These are phyloP conservation scores for Lithocarpus polystachyus DNA, from an alignment of 306 rosid species.

Conservation along the genomic window DNA sequence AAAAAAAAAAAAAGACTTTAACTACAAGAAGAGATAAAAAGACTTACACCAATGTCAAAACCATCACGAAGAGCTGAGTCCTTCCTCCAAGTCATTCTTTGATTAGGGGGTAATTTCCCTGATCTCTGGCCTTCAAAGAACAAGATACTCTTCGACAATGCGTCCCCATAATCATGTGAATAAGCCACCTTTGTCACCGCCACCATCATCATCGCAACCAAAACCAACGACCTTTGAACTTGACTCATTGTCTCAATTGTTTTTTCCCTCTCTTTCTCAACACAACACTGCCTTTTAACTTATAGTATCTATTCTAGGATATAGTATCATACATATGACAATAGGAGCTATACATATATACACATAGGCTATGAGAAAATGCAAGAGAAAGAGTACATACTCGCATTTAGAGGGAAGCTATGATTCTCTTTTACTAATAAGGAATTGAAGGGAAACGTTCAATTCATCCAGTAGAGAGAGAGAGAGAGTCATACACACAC, in stretches of 20 bases:
- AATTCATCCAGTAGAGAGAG: no score
- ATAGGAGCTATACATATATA: neutral
- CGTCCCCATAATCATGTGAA: slow-evolving; percentile 42
- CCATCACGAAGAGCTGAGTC: slow-evolving; percentile 51
- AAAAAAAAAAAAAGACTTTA: no score
- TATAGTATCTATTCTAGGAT: no score
- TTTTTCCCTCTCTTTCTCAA: neutral
- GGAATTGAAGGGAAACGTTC: no score
- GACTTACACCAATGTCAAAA: slow-evolving; percentile 13
- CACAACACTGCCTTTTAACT: neutral
- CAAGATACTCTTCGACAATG: slow-evolving; percentile 47
- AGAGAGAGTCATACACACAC: slow-evolving; percentile 2
- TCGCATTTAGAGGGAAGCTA: no score
- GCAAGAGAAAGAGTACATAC: no score
- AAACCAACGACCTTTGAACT: neutral
- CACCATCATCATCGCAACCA: neutral
- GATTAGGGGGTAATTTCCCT: slow-evolving; percentile 47
- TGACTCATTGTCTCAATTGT: neutral
- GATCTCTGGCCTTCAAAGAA: slow-evolving; percentile 63
- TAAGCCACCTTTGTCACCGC: slow-evolving; percentile 4
- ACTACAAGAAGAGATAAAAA: no score
- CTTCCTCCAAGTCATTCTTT: slow-evolving; percentile 52
- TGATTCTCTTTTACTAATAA: no score
- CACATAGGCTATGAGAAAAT: no score
- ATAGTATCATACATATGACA: neutral